A percentile compares a stretch with the other conserved stretches of the same genome.
phyloP scores from a whole-genome alignment of 164 flowering plant genomes.

The Piper betle region DNA sequence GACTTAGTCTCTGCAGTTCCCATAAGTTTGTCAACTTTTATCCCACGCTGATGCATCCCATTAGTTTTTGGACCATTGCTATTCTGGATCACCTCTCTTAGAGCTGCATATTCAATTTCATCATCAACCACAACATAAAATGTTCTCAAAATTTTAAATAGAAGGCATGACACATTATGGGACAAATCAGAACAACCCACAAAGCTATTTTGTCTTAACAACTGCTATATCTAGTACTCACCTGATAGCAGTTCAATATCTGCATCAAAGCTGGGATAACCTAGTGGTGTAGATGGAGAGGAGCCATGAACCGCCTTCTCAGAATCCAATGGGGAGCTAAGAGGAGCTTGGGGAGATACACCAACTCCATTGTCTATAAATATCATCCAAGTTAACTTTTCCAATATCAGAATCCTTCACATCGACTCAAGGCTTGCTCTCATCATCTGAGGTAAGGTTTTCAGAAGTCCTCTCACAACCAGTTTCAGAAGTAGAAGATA shows the following conservation, averaged over 20 bases:
- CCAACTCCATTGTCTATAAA: no score
- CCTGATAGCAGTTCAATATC: constrained; percentile 27
- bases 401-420: background rate
- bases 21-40: constrained; percentile 11
- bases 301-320: background rate
- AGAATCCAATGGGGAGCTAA: no score
- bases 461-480: background rate
- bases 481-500: constrained; percentile 7
- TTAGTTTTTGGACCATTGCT: constrained; percentile 21
- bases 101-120: constrained; percentile 13
- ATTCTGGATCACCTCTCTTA: constrained; percentile 13
- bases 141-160: no score
- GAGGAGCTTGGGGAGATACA: no score
- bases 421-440: background rate
- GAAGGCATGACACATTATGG: no score
- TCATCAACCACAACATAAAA: no score
- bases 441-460: constrained; percentile 10
- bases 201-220: no score
- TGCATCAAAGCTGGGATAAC: constrained; percentile 35
- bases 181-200: no score
- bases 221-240: no score
- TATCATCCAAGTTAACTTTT: no score
- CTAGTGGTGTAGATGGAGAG: constrained; percentile 21
- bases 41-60: constrained; percentile 10
- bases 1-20: constrained; percentile 24